Conservation (phyloP, 768 basidiomycete species). For the Dictyophora rubrovolvata region DNA sequence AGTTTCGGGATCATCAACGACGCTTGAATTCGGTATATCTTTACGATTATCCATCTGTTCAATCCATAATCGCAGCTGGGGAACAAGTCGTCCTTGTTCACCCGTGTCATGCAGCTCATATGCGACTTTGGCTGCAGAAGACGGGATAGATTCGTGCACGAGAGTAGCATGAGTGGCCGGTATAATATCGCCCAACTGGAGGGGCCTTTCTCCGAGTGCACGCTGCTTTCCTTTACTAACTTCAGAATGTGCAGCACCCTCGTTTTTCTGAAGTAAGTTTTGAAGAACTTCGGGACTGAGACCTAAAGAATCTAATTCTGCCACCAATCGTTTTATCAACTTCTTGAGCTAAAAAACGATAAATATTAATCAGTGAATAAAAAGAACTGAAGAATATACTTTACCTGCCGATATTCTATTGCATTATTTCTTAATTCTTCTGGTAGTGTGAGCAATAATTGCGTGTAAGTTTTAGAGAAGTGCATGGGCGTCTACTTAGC, state of each 20-base stretch:
- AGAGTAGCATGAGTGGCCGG: not conserved
- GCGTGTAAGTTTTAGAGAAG: constrained; percentile 60
- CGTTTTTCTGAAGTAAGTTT: constrained; percentile 12
- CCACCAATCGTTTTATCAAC: constrained; percentile 72
- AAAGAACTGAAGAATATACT: not conserved
- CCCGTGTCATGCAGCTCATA: constrained; percentile 46
- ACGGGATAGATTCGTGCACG: not conserved
- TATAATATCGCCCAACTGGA: not conserved
- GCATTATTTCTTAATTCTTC: constrained; percentile 68
- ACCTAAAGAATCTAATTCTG: constrained; percentile 67
- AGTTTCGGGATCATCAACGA: not conserved
- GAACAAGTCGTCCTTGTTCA: constrained; percentile 35
- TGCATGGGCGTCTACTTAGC: constrained; percentile 39
- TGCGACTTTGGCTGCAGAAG: constrained; percentile 25
- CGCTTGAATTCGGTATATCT: not conserved
- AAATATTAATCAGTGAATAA: not conserved
- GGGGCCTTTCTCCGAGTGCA: constrained; percentile 9
- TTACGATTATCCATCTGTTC: constrained; percentile 9
- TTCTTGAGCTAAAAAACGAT: constrained; percentile 62
- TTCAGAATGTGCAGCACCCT: not conserved
- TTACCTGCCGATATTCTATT: constrained; percentile 78
- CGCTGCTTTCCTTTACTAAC: constrained; percentile 19
- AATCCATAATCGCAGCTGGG: constrained; percentile 46
- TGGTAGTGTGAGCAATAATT: constrained; percentile 56
- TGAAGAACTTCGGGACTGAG: constrained; percentile 41